These are phyloP conservation scores for Cercospora beticola DNA, from an alignment of 2,329 filamentous ascomycete genomes.

Conservation along the genomic window DNA sequence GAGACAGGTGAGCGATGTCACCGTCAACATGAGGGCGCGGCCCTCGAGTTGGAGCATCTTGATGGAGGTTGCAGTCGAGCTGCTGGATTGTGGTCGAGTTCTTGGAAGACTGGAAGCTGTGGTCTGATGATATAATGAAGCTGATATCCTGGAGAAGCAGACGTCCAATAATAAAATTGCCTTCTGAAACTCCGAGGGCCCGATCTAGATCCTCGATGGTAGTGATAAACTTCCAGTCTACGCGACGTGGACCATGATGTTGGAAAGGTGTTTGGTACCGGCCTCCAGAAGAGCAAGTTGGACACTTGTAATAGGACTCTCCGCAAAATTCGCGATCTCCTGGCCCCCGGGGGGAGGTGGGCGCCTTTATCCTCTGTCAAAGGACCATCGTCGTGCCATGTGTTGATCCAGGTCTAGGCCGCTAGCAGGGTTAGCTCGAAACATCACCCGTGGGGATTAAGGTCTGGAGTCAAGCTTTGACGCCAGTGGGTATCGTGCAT, in stretches of 20 bases:
- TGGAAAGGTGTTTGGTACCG: not conserved
- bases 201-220: not conserved
- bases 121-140: not conserved
- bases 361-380: not conserved
- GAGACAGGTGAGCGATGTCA: conserved; percentile 48
- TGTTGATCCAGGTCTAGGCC: not conserved
- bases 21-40: conserved; percentile 44
- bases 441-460: not conserved
- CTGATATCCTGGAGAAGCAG: not conserved
- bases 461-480: conserved; percentile 8
- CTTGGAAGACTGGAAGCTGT: not conserved
- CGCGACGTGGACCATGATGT: not conserved
- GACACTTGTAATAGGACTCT: not conserved
- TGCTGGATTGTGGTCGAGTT: not conserved
- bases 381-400: not conserved
- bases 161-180: not conserved
- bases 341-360: not conserved
- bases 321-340: not conserved
- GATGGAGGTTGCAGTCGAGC: conserved; percentile 6
- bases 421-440: conserved; percentile 3
- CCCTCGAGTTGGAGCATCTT: conserved; percentile 37
- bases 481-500: not conserved
- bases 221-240: not conserved
- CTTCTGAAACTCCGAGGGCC: not conserved
- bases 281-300: not conserved